These are phyloP conservation scores for Diaporthe capsici DNA, from an alignment of 2,329 filamentous ascomycete genomes.

Conservation along the genomic window DNA sequence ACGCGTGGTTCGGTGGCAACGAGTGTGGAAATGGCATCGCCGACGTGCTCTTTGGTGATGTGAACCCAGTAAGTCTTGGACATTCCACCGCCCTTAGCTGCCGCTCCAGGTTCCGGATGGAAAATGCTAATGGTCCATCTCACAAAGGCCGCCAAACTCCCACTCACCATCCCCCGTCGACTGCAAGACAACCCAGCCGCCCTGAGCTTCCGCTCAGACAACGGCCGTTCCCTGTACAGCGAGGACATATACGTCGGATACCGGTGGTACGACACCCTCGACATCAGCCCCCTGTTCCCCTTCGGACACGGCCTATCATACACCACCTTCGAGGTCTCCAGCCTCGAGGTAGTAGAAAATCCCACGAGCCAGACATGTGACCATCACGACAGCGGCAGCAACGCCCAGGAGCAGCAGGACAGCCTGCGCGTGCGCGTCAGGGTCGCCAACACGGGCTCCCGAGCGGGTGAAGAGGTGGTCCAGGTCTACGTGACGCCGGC, in stretches of 20 bases:
- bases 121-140: too few species aligned
- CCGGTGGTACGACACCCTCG: slow-evolving; percentile 82
- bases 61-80: slow-evolving; percentile 61
- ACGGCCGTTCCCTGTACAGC: slow-evolving; percentile 80
- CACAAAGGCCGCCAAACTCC: slow-evolving; percentile 79
- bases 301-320: slow-evolving; percentile 88
- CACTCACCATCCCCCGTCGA: slow-evolving; percentile 78
- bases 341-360: slow-evolving; percentile 41
- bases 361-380: background rate
- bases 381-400: background rate
- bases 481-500: slow-evolving; percentile 50
- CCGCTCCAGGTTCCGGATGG: too few species aligned
- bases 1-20: slow-evolving; percentile 55
- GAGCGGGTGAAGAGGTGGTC: slow-evolving; percentile 48
- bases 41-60: slow-evolving; percentile 62
- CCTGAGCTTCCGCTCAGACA: slow-evolving; percentile 80
- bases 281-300: slow-evolving; percentile 76
- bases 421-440: slow-evolving; percentile 58
- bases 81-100: too few species aligned
- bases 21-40: slow-evolving; percentile 64
- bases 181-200: slow-evolving; percentile 81
- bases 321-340: slow-evolving; percentile 71
- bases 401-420: background rate
- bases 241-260: slow-evolving; percentile 88
- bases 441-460: slow-evolving; percentile 51